Conservation (phyloP, 2,329 filamentous ascomycete species). For the Botryotinia calthae region DNA sequence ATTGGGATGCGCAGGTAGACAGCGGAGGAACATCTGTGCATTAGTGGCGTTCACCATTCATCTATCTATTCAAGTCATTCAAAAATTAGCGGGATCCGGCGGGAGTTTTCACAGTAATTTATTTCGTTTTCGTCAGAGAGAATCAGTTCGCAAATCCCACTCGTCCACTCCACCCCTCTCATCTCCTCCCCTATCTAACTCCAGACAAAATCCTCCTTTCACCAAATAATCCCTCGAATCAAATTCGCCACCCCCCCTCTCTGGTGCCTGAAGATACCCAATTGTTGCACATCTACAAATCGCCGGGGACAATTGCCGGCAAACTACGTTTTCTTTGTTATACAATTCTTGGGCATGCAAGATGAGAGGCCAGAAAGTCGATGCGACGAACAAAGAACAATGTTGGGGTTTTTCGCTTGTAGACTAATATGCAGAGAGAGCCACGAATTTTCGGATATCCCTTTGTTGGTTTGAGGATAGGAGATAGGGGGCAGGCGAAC, state of each 20-base stretch:
- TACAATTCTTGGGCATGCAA: not conserved
- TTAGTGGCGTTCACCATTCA: not conserved
- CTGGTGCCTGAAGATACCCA: not conserved
- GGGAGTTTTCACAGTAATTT: not conserved
- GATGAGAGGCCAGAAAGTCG: not conserved
- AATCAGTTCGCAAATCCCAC: not conserved
- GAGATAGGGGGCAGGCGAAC: not conserved
- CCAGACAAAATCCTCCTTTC: not conserved
- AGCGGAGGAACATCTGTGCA: not conserved
- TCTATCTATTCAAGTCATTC: not conserved
- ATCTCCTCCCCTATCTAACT: too few relatives aligned
- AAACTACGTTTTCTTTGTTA: not conserved
- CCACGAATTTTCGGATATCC: not conserved
- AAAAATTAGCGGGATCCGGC: not conserved
- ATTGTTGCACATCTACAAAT: slow-evolving; percentile 7
- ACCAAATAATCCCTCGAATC: not conserved
- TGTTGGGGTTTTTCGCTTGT: not conserved
- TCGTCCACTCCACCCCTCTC: not conserved
- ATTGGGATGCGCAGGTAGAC: not conserved
- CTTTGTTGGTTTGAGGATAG: not conserved
- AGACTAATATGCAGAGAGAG: not conserved
- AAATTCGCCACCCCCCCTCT: not conserved
- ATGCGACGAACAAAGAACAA: not conserved
- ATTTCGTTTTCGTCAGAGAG: not conserved
- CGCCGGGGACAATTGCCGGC: not conserved